phyloP scores from a whole-genome alignment of 495 filamentous ascomycete genomes.

The Neurospora tetrasperma region DNA sequence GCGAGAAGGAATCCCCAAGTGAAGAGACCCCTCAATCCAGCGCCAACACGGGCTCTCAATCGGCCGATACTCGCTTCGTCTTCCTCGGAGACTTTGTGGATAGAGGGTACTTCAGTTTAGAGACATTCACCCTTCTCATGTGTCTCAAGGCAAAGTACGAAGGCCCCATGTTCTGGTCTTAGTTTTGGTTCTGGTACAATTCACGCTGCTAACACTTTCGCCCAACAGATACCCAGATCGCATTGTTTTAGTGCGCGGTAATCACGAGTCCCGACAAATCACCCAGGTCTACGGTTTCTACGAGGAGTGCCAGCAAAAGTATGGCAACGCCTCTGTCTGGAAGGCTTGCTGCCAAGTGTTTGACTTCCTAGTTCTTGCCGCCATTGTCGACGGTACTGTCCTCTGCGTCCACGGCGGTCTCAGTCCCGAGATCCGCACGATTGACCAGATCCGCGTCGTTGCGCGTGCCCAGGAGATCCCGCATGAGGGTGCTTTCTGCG shows the following conservation, averaged over 20 bases:
- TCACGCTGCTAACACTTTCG: constrained; percentile 16
- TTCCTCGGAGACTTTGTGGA: constrained; percentile 98
- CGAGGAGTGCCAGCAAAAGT: constrained; percentile 96
- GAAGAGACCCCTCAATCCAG: constrained; percentile 31
- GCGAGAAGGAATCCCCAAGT: constrained; percentile 25
- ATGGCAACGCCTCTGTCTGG: constrained; percentile 97
- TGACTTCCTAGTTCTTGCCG: constrained; percentile 91
- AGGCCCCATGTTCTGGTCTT: not conserved
- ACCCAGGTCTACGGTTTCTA: constrained; percentile 99
- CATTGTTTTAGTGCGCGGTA: constrained; percentile 91
- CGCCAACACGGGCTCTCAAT: constrained; percentile 38
- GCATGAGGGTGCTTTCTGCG: constrained; percentile 96
- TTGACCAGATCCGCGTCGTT: constrained; percentile 96
- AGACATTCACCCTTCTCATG: constrained; percentile 90
- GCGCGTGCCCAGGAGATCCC: constrained; percentile 96
- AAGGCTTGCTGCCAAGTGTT: constrained; percentile 99
- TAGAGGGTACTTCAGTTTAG: constrained; percentile 92
- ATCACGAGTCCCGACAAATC: constrained; percentile 96
- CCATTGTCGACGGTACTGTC: constrained; percentile 93
- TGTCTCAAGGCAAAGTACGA: constrained; percentile 88
- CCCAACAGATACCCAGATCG: constrained; percentile 73
- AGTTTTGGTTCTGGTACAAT: not conserved
- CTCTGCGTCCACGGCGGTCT: constrained; percentile 96
- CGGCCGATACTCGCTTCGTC: constrained; percentile 76
- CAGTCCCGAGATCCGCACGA: constrained; percentile 88